Percentiles rank a stretch among this genome's conserved stretches.
Evolutionary conservation across 139 green algal species (phyloP).

Genomic region (Yamagishiella unicocca): DNA sequence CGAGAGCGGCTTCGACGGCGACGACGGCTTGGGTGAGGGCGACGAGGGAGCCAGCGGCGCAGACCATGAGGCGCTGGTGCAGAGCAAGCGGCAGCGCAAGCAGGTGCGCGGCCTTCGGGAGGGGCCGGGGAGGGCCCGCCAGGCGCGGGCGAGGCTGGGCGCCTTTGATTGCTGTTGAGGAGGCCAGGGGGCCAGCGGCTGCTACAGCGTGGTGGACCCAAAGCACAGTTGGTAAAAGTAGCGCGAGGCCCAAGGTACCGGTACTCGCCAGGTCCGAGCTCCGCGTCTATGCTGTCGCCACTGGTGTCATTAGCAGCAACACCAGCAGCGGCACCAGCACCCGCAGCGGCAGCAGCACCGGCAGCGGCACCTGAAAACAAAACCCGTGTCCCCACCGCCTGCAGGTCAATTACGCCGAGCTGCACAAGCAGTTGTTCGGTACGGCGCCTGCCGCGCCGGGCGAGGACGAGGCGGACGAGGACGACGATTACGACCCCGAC

Average conservation of each 20-base stretch:
- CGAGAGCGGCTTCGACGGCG: background rate
- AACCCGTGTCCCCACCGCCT: background rate
- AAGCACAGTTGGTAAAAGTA: too few species aligned
- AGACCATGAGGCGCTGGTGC: background rate
- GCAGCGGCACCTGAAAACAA: too few species aligned
- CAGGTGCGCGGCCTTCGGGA: background rate
- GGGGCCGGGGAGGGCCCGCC: background rate
- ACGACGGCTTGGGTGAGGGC: background rate
- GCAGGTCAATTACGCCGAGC: slow-evolving; percentile 68
- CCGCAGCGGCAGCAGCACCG: too few species aligned
- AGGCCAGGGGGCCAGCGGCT: too few species aligned
- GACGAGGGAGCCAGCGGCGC: background rate
- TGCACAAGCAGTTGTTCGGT: slow-evolving; percentile 76
- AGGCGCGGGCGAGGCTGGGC: background rate
- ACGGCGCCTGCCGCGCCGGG: slow-evolving; percentile 36
- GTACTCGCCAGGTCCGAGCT: too few species aligned
- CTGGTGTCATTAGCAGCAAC: too few species aligned
- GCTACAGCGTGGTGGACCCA: too few species aligned
- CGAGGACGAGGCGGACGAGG: slow-evolving; percentile 46
- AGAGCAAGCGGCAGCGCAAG: slow-evolving; percentile 41
- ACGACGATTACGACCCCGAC: slow-evolving; percentile 62
- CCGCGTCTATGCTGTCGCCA: too few species aligned
- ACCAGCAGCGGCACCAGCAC: too few species aligned
- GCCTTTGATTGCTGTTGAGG: too few species aligned
- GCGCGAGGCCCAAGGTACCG: too few species aligned